phyloP scores from a whole-genome alignment of 2,329 filamentous ascomycete species.

The Calonectria pseudoturangicola region DNA sequence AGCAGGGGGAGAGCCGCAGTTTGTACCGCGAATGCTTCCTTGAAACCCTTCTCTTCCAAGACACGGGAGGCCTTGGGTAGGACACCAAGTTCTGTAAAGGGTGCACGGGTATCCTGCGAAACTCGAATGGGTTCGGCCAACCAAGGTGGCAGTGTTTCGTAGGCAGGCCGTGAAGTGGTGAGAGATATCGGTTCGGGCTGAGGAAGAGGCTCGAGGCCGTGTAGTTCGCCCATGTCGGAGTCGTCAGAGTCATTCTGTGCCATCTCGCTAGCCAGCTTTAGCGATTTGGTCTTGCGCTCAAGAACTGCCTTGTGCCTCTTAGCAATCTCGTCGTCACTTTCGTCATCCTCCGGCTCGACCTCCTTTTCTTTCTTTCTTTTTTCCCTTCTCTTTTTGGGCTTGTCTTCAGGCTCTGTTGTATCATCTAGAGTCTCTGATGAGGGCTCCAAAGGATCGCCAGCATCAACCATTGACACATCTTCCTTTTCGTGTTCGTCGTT shows the following conservation, averaged over 20 bases:
- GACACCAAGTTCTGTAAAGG: constrained; percentile 80
- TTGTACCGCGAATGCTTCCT: constrained; percentile 66
- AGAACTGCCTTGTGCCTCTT: constrained; percentile 71
- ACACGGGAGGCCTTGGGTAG: constrained; percentile 74
- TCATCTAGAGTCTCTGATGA: constrained; percentile 28
- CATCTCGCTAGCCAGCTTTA: constrained; percentile 68
- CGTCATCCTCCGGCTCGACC: constrained; percentile 48
- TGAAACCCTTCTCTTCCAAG: constrained; percentile 76
- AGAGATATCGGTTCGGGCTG: constrained; percentile 81
- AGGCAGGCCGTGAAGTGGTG: constrained; percentile 76
- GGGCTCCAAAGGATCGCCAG: constrained; percentile 25
- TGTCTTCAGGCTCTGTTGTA: constrained; percentile 34
- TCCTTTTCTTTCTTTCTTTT: constrained; percentile 59
- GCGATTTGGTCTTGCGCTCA: constrained; percentile 73
- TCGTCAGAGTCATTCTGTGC: constrained; percentile 59
- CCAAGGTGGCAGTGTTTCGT: constrained; percentile 88
- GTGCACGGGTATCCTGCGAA: constrained; percentile 73
- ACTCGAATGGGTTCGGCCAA: constrained; percentile 84
- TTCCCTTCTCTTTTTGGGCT: constrained; percentile 51
- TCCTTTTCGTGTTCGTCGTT: constrained; percentile 30
- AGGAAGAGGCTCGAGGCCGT: constrained; percentile 87
- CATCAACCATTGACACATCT: constrained; percentile 50
- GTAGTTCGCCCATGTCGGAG: constrained; percentile 67
- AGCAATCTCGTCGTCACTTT: constrained; percentile 55
- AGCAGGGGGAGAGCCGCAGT: constrained; percentile 83